Conservation (phyloP, 768 basidiomycete genomes). For the Tephrocybe sp. region DNA sequence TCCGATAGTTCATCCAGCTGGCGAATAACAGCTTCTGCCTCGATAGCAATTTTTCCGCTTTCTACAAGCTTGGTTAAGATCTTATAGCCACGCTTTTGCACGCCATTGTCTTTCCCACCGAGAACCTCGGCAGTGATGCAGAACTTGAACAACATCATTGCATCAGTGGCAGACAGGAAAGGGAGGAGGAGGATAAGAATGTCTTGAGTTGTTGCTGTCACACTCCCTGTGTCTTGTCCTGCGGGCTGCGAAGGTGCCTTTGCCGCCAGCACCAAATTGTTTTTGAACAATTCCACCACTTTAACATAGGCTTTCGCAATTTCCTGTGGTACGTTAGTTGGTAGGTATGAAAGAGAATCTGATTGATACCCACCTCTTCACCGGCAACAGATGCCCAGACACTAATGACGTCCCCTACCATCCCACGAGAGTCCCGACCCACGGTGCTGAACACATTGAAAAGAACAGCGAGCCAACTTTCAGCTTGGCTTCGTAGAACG, state of each 20-base stretch:
- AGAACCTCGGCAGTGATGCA: constrained; percentile 69
- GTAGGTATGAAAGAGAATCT: background rate
- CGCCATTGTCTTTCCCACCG: constrained; percentile 74
- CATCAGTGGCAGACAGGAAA: constrained; percentile 60
- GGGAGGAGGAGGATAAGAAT: constrained; percentile 84
- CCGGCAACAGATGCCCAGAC: constrained; percentile 84
- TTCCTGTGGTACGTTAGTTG: constrained; percentile 40
- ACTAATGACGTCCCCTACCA: constrained; percentile 85
- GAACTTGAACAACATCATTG: constrained; percentile 62
- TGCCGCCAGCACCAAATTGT: constrained; percentile 48
- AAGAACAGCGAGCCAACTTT: constrained; percentile 92
- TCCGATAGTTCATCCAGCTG: constrained; percentile 63
- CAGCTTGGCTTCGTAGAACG: constrained; percentile 73
- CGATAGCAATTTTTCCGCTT: constrained; percentile 50
- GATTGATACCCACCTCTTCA: constrained; percentile 45
- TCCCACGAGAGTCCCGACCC: constrained; percentile 66
- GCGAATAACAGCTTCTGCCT: constrained; percentile 58
- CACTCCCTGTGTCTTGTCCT: constrained; percentile 37
- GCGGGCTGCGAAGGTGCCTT: constrained; percentile 25
- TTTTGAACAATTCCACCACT: constrained; percentile 67
- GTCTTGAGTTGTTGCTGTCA: constrained; percentile 72
- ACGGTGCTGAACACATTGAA: constrained; percentile 96
- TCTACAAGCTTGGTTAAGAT: constrained; percentile 76
- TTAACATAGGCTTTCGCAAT: constrained; percentile 80
- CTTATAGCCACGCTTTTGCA: constrained; percentile 96